Conservation (phyloP, 2,329 filamentous ascomycete species). For the Aureobasidium sp. region DNA sequence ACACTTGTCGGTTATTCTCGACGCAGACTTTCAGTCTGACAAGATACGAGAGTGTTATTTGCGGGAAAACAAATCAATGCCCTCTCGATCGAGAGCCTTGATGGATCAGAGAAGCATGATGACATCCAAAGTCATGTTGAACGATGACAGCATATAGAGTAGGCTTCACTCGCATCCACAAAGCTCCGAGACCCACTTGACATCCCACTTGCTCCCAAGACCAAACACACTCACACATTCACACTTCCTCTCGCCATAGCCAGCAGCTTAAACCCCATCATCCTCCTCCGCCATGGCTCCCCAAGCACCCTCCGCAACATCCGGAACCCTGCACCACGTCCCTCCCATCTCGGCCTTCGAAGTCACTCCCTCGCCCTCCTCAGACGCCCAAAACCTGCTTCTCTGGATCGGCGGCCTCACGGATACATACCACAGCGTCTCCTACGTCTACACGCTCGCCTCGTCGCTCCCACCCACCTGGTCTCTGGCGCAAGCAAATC, state of each 20-base stretch:
- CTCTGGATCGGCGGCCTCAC: slow-evolving; percentile 62
- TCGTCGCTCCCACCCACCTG: slow-evolving; percentile 41
- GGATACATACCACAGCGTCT: slow-evolving; percentile 58
- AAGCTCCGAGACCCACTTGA: not conserved
- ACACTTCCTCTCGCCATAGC: no score
- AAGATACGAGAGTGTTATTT: no score
- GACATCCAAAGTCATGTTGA: no score
- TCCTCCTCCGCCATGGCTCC: not conserved
- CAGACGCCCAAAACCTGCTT: slow-evolving; percentile 30
- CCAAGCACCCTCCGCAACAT: slow-evolving; percentile 9
- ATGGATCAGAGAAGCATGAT: no score
- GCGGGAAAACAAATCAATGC: no score
- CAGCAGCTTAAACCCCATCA: no score
- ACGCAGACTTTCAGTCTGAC: no score
- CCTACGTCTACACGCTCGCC: slow-evolving; percentile 47
- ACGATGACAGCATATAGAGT: no score
- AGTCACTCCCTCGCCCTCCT: slow-evolving; percentile 24
- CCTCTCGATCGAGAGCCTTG: no score
- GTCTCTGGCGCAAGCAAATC: slow-evolving; percentile 34
- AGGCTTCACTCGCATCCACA: not conserved
- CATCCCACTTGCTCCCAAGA: not conserved
- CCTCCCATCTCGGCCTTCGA: slow-evolving; percentile 38
- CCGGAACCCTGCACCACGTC: slow-evolving; percentile 35
- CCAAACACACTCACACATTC: not conserved
- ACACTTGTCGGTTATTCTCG: not conserved